These are phyloP conservation scores for Streptanthus diversifolius DNA, from an alignment of 345 rosid genomes.

Conservation along the genomic window DNA sequence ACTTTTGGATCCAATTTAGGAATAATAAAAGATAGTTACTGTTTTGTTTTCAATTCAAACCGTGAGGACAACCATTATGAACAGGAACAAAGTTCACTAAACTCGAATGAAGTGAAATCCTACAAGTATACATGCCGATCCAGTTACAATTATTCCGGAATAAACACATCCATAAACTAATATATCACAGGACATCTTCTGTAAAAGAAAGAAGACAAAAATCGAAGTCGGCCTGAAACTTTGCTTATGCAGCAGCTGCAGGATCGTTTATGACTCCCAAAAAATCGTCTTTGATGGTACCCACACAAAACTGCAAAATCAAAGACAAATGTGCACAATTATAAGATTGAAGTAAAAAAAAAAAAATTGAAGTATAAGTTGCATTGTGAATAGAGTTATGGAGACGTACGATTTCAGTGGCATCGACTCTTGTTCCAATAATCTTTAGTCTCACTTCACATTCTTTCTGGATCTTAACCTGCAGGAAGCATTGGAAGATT, in stretches of 20 bases:
- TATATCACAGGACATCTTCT: conserved; percentile 9
- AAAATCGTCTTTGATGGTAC: conserved; percentile 91
- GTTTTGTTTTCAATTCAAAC: neutral
- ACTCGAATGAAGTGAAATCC: neutral
- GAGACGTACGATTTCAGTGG: conserved; percentile 81
- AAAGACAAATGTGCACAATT: neutral
- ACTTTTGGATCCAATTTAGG: too few species aligned
- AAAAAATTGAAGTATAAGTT: neutral
- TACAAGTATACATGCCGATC: neutral
- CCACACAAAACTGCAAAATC: conserved; percentile 81
- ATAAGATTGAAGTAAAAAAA: neutral
- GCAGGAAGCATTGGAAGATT: conserved; percentile 17
- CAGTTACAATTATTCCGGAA: neutral
- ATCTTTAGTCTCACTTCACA: conserved; percentile 93
- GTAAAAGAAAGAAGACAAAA: conserved; percentile 1
- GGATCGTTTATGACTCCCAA: conserved; percentile 95
- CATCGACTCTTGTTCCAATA: conserved; percentile 91
- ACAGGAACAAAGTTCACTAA: neutral
- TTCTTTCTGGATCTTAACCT: conserved; percentile 93
- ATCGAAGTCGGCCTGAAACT: neutral
- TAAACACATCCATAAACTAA: neutral
- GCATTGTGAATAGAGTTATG: conserved; percentile 4
- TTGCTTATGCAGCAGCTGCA: conserved; percentile 48
- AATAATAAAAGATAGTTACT: neutral
- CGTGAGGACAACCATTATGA: neutral